Evolutionary conservation across 257 asterid species (phyloP).

Genomic region (Jacaranda mimosifolia): DNA sequence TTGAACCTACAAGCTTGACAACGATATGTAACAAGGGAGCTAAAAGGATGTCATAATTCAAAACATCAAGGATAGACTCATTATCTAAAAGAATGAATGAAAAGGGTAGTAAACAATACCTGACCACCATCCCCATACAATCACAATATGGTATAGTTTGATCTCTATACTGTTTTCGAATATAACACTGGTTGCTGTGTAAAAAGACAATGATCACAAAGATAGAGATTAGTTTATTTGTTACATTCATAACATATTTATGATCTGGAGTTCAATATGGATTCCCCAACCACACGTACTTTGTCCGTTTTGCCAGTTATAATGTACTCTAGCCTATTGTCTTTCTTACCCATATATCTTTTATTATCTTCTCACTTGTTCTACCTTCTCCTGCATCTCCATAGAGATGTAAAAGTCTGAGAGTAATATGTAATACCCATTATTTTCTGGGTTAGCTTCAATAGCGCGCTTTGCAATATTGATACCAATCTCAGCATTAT

Average conservation of each 20-base stretch:
- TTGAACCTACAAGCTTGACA: neutral
- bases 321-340: conserved; percentile 80
- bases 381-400: conserved; percentile 81
- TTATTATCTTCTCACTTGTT: conserved; percentile 63
- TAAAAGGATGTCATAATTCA: too few species aligned
- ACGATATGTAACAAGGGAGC: neutral
- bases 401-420: conserved; percentile 74
- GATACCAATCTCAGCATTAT: conserved; percentile 65
- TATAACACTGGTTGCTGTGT: too few species aligned
- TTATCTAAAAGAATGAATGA: neutral
- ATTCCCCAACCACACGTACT: neutral
- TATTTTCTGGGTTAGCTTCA: conserved; percentile 79
- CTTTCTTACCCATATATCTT: conserved; percentile 68
- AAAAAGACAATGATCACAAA: too few species aligned
- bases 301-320: conserved; percentile 38
- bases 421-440: conserved; percentile 70
- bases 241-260: neutral
- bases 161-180: too few species aligned
- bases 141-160: too few species aligned
- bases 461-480: conserved; percentile 79
- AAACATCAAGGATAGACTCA: neutral
- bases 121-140: conserved; percentile 27
- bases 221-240: neutral
- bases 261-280: too few species aligned
- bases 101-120: conserved; percentile 31